phyloP scores from a whole-genome alignment of 2,329 filamentous ascomycete species.

The Trichoderma guizhouense region DNA sequence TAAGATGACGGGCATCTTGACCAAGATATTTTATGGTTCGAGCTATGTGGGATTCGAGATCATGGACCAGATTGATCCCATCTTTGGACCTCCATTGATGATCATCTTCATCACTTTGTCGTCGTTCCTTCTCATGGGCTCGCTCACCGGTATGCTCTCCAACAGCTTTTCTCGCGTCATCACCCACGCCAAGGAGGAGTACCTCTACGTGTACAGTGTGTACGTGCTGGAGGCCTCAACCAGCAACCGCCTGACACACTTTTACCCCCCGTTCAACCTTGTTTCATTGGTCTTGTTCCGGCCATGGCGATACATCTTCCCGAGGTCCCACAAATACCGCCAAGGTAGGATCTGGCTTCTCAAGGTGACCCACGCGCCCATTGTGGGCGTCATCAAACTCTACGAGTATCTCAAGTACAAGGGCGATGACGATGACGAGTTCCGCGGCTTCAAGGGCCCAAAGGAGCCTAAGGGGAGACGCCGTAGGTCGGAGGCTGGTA shows the following conservation, averaged over 20 bases:
- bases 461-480: constrained; percentile 28
- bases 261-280: constrained; percentile 71
- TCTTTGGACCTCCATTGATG: constrained; percentile 60
- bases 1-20: constrained; percentile 72
- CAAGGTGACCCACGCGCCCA: constrained; percentile 62
- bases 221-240: constrained; percentile 66
- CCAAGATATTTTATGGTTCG: constrained; percentile 78
- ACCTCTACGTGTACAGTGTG: constrained; percentile 70
- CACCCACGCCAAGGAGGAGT: constrained; percentile 66
- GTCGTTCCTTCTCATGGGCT: constrained; percentile 75
- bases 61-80: constrained; percentile 57
- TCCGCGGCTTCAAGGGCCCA: constrained; percentile 48
- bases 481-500: constrained; percentile 21
- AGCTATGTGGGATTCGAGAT: constrained; percentile 71
- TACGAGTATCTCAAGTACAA: constrained; percentile 56
- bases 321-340: constrained; percentile 61
- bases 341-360: constrained; percentile 59
- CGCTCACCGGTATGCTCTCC: constrained; percentile 72
- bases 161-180: constrained; percentile 69
- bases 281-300: constrained; percentile 69
- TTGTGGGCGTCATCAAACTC: constrained; percentile 65
- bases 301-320: constrained; percentile 66
- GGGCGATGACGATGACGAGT: constrained; percentile 38
- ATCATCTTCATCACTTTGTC: constrained; percentile 74
- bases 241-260: constrained; percentile 65